Evolutionary conservation across 306 rosid species (phyloP).

Genomic region (Cyamopsis tetragonoloba): DNA sequence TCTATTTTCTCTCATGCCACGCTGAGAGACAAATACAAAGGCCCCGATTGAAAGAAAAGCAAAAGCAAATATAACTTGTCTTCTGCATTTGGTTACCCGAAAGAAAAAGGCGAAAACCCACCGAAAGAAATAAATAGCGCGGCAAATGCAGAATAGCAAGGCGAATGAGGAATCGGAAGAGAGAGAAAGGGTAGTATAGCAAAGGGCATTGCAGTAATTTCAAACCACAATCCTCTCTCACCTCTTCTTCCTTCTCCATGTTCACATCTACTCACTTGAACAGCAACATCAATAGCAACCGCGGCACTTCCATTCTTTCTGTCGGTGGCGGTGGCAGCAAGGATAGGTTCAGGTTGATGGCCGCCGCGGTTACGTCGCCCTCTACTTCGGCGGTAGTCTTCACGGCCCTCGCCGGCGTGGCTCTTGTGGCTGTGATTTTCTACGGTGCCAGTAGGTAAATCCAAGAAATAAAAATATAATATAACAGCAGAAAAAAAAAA

Average conservation of each 20-base stretch:
- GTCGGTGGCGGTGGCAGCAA: conserved; percentile 39
- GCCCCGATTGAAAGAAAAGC: no score
- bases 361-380: conserved; percentile 33
- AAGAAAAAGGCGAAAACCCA: no score
- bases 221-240: not conserved
- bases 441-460: conserved; percentile 75
- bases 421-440: conserved; percentile 59
- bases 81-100: no score
- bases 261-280: conserved; percentile 38
- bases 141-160: no score
- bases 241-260: conserved; percentile 37
- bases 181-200: not conserved
- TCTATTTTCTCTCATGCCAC: no score
- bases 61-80: no score
- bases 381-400: conserved; percentile 49
- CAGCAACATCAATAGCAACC: conserved; percentile 20
- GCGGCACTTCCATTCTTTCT: conserved; percentile 32
- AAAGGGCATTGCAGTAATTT: conserved; percentile 39
- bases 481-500: no score
- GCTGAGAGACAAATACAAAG: no score
- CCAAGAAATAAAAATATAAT: not conserved
- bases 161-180: no score
- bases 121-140: no score
- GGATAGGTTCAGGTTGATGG: conserved; percentile 32
- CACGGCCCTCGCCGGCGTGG: conserved; percentile 80